Percentiles rank a stretch among this genome's conserved stretches.
Evolutionary conservation across 257 asterid genomes (phyloP).

Genomic region (Solanum sejunctum): DNA sequence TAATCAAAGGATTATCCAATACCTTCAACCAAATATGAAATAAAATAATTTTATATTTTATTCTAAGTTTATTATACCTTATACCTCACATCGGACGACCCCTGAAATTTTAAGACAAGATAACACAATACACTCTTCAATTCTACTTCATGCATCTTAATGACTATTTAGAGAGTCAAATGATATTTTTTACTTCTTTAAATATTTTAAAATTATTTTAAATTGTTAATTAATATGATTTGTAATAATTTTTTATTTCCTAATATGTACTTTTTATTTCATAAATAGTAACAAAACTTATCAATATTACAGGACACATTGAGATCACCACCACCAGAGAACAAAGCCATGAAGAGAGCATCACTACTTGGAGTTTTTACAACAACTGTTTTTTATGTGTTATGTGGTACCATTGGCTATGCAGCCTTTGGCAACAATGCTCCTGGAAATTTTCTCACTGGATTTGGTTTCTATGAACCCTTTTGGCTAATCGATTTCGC

Average conservation of each 20-base stretch:
- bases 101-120: too few relatives aligned
- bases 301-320: conserved; percentile 41
- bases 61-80: too few relatives aligned
- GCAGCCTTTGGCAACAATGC: conserved; percentile 27
- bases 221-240: too few relatives aligned
- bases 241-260: too few relatives aligned
- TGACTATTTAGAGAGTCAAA: not conserved
- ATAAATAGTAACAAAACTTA: too few relatives aligned
- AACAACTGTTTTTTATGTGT: conserved; percentile 20
- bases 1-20: too few relatives aligned
- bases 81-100: too few relatives aligned
- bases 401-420: conserved; percentile 23
- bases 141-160: not conserved
- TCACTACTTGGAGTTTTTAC: conserved; percentile 5
- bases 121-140: not conserved
- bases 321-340: conserved; percentile 35
- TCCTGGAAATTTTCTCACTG: conserved; percentile 30
- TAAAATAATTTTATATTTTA: too few relatives aligned
- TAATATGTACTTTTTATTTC: too few relatives aligned
- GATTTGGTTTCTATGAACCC: conserved; percentile 32
- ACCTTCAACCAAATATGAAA: too few relatives aligned
- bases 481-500: conserved; percentile 28
- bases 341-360: conserved; percentile 47
- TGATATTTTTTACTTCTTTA: too few relatives aligned
- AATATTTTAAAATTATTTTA: too few relatives aligned